phyloP scores from a whole-genome alignment of 2,329 filamentous ascomycete genomes.

The Ascocoryne sarcoides region DNA sequence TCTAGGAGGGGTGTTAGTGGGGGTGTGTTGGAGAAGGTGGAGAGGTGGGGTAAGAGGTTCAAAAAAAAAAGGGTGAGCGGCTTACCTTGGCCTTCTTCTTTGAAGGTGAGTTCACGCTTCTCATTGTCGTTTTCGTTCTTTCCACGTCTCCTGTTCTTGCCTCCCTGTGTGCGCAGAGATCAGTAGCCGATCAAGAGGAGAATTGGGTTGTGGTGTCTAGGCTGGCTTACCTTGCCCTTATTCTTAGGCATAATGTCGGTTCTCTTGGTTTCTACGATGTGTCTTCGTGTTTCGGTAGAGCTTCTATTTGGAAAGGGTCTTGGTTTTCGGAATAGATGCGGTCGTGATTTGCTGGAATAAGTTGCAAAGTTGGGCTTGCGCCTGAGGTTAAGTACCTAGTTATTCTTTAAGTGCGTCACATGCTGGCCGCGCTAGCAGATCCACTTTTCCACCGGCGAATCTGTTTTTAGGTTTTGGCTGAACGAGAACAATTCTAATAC shows the following conservation, averaged over 20 bases:
- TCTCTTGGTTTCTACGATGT: slow-evolving; percentile 2
- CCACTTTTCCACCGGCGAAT: too few species aligned
- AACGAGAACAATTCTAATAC: too few species aligned
- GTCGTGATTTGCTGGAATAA: too few species aligned
- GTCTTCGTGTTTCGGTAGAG: background rate
- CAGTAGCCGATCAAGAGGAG: too few species aligned
- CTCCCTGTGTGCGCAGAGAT: slow-evolving; percentile 53
- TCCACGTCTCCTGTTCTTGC: slow-evolving; percentile 96
- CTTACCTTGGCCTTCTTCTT: slow-evolving; percentile 86
- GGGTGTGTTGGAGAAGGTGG: slow-evolving; percentile 27
- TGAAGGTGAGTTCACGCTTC: slow-evolving; percentile 97
- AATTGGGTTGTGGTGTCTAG: slow-evolving; percentile 3
- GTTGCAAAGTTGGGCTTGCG: too few species aligned
- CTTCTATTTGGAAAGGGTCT: too few species aligned
- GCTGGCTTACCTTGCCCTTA: slow-evolving; percentile 83
- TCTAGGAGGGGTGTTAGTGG: slow-evolving; percentile 35
- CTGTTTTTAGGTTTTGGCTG: too few species aligned
- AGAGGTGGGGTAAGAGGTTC: background rate
- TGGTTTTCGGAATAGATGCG: too few species aligned
- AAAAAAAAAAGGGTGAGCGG: background rate
- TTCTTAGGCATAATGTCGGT: slow-evolving; percentile 83
- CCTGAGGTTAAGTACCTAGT: too few species aligned
- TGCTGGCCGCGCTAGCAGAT: too few species aligned
- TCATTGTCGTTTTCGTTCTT: slow-evolving; percentile 99
- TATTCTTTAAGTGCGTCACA: too few species aligned